A percentile compares a stretch with the other conserved stretches of the same genome.
These are phyloP conservation scores for Alopecurus myosuroides DNA, from an alignment of 176 grass and related monocot species.

Conservation along the genomic window DNA sequence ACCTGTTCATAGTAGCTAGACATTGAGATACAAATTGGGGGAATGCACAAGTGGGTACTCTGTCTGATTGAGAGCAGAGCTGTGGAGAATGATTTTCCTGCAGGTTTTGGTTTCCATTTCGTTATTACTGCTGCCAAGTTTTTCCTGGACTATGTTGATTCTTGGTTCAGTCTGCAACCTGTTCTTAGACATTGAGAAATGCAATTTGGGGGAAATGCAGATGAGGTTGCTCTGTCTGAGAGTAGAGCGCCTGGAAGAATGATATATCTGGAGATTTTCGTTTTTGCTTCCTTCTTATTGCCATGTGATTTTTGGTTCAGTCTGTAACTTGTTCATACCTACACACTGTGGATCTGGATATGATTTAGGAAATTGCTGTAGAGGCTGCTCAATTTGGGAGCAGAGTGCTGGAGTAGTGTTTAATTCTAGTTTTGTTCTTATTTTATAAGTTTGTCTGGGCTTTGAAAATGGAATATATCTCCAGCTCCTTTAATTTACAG, in stretches of 20 bases:
- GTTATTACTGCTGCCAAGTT: background rate
- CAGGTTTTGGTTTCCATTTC: background rate
- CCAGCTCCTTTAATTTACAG: too few relatives aligned
- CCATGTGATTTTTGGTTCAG: background rate
- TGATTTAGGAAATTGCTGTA: background rate
- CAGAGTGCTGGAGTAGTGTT: background rate
- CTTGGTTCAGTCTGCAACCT: background rate
- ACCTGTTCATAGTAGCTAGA: slow-evolving; percentile 42
- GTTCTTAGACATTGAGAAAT: slow-evolving; percentile 13
- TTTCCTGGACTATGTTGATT: background rate
- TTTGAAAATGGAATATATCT: background rate
- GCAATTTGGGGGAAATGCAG: slow-evolving; percentile 10
- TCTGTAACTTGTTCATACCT: background rate
- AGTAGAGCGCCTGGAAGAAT: background rate
- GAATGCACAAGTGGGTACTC: background rate
- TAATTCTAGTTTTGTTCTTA: background rate
- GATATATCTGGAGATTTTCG: background rate
- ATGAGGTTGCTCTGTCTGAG: background rate
- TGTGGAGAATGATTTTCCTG: background rate
- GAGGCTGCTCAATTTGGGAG: background rate
- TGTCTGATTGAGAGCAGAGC: background rate
- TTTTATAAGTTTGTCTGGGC: background rate
- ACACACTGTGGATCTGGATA: background rate
- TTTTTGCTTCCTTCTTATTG: background rate
- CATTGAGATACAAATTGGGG: background rate